phyloP scores from a whole-genome alignment of 257 asterid genomes.

The Fraxinus quadrangulata region DNA sequence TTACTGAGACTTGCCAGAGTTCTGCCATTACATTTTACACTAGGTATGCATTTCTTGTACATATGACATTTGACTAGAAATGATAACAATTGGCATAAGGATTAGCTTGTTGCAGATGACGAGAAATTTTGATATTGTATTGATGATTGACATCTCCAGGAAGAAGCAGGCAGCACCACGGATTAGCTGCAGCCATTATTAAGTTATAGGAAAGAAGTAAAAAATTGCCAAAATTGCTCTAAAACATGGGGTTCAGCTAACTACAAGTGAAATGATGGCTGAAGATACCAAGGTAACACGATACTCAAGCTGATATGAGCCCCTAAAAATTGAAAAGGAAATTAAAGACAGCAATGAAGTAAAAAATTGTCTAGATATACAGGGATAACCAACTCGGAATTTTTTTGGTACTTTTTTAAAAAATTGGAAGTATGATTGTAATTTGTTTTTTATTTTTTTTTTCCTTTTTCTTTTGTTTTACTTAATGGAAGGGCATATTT shows the following conservation, averaged over 20 bases:
- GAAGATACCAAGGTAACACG: slow-evolving; percentile 88
- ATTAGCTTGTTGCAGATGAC: not conserved
- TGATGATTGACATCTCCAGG: slow-evolving; percentile 49
- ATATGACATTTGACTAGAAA: not conserved
- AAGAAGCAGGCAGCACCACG: slow-evolving; percentile 98
- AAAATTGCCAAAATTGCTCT: slow-evolving; percentile 81
- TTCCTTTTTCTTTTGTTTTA: too few relatives aligned
- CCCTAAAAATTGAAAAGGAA: not conserved
- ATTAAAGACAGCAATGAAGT: slow-evolving; percentile 8
- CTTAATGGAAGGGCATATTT: too few relatives aligned
- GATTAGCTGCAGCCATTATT: slow-evolving; percentile 87
- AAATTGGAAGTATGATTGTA: too few relatives aligned
- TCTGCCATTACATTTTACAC: slow-evolving; percentile 92
- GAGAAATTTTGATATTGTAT: slow-evolving; percentile 1
- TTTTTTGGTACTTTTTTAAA: too few relatives aligned
- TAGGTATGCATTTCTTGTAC: slow-evolving; percentile 51
- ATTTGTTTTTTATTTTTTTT: too few relatives aligned
- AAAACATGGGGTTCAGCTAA: slow-evolving; percentile 92
- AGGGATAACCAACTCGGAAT: slow-evolving; percentile 1
- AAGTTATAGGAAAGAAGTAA: slow-evolving; percentile 95
- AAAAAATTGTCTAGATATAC: slow-evolving; percentile 3
- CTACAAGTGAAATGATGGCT: slow-evolving; percentile 98
- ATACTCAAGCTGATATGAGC: slow-evolving; percentile 14
- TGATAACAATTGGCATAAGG: not conserved
- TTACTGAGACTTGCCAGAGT: slow-evolving; percentile 83